Evolutionary conservation across 179 eudicot genomes (phyloP), one percentile per base, ranked within the genome.

Genomic region (Beta macrorhiza): DNA sequence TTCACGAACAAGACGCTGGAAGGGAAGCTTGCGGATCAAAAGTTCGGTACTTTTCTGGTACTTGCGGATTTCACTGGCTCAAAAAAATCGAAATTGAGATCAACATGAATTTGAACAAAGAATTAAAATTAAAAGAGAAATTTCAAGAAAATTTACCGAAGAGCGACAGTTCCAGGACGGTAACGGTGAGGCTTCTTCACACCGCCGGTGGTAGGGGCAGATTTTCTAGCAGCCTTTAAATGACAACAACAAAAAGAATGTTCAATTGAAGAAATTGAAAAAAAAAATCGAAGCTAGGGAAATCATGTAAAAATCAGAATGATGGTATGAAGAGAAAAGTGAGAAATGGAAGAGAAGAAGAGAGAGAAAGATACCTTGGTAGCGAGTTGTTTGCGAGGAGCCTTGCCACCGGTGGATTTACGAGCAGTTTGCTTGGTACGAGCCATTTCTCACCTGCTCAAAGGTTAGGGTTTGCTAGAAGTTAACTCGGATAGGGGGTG

Each of bases 1-100:
- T 78, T 83, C 85, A 83, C 85, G 79, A 74, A 83, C 85, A 52
- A 83, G 75, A 64, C 85, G 81, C 79, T 83, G 82, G 45, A 83
- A 37, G 3, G 42, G 42, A 3, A 37, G 42, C 42, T 37, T 37
- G 4, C 42, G 42, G 42, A 37, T 37, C 42, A 37, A 37, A 37
- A 37, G 42, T 37, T 37, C 42, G 42, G 42, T 37, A 37, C 42
- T 37, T 37, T 37, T 37, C 42, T 37, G 42, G 42, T 37, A 37
- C 4, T 37, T 37, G 2, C 42, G 42, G 42, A 37, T 83, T 83
- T 83, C 85, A 83, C 82, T 83, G 7, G 19, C 29, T 13, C 37
- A 42, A 47, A 44, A 14, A 0, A 73, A 56, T 7, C 42, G 37
- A 25, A 0, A 8, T 11, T 14, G n/a, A 17, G 7, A 19, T 53